These are phyloP conservation scores for Sicyos baderoa DNA, from an alignment of 306 rosid species.

Conservation along the genomic window DNA sequence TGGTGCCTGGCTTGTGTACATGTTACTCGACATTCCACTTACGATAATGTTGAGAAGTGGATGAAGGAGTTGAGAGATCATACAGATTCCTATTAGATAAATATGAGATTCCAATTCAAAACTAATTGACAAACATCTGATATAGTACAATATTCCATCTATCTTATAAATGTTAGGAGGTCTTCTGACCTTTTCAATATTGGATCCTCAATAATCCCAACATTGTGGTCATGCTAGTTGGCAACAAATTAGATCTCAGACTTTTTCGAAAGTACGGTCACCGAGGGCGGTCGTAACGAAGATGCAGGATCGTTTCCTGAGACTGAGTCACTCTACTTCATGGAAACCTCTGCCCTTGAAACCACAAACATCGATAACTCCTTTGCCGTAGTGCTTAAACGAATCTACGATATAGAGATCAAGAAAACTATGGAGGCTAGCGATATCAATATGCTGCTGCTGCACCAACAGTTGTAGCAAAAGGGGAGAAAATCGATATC, in stretches of 20 bases:
- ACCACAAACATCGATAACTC: conserved; percentile 45
- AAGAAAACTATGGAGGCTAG: conserved; percentile 40
- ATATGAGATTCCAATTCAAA: no score
- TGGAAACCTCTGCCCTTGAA: conserved; percentile 54
- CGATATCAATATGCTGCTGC: conserved; percentile 25
- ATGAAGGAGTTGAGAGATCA: conserved; percentile 50
- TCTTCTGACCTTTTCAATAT: no score
- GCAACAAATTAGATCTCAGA: conserved; percentile 53
- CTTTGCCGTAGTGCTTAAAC: conserved; percentile 41
- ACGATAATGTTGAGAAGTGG: conserved; percentile 49
- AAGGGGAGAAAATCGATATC: conserved; percentile 46
- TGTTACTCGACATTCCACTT: conserved; percentile 46
- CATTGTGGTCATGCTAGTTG: conserved; percentile 52
- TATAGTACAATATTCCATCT: no score
- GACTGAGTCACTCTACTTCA: conserved; percentile 11
- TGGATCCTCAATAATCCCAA: conserved; percentile 22
- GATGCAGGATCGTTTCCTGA: conserved; percentile 45
- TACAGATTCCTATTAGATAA: conserved; percentile 21
- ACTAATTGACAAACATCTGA: no score
- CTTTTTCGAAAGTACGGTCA: no score
- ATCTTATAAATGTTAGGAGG: no score
- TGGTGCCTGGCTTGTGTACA: conserved; percentile 48
- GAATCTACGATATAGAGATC: conserved; percentile 40
- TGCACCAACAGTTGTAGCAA: conserved; percentile 33
- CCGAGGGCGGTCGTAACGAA: conserved; percentile 43